Evolutionary conservation across 768 basidiomycete genomes (phyloP).

Genomic region (Boletus reticulatus): DNA sequence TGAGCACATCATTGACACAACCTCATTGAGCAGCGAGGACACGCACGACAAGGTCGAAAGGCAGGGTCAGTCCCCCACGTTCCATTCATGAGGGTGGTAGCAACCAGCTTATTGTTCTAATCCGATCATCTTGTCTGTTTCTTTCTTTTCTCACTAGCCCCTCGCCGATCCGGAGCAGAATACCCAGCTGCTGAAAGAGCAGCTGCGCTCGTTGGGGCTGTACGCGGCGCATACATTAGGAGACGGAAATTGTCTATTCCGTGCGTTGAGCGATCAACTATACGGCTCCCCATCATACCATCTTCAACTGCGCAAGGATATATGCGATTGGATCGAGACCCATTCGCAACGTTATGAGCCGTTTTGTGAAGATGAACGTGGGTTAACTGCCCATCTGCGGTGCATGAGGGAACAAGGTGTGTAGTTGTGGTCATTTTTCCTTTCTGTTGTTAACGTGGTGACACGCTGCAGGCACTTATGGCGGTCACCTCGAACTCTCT

Average conservation of each 20-base stretch:
- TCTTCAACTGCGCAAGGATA: slow-evolving; percentile 61
- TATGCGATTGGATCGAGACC: slow-evolving; percentile 78
- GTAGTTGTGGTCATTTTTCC: slow-evolving; percentile 17
- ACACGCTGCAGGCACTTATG: slow-evolving; percentile 67
- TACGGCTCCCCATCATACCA: slow-evolving; percentile 75
- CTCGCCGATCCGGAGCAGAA: slow-evolving; percentile 61
- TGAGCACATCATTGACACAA: slow-evolving; percentile 24
- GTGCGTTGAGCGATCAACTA: slow-evolving; percentile 85
- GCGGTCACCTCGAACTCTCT: slow-evolving; percentile 91
- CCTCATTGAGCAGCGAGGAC: slow-evolving; percentile 44
- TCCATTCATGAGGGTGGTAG: slow-evolving; percentile 14
- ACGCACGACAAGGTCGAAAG: slow-evolving; percentile 58
- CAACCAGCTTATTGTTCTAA: slow-evolving; percentile 16
- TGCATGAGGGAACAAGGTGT: slow-evolving; percentile 79
- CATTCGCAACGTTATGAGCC: slow-evolving; percentile 76
- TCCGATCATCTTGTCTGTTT: slow-evolving; percentile 10
- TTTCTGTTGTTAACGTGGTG: slow-evolving; percentile 10
- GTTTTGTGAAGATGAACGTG: slow-evolving; percentile 86
- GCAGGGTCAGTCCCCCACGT: slow-evolving; percentile 45
- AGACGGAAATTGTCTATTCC: slow-evolving; percentile 93
- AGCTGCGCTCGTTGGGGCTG: slow-evolving; percentile 75
- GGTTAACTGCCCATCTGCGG: slow-evolving; percentile 65
- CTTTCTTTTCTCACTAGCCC: slow-evolving; percentile 28
- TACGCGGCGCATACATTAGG: slow-evolving; percentile 87
- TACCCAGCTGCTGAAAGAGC: slow-evolving; percentile 62